Percentiles rank a stretch among this genome's conserved stretches.
Conservation (phyloP, 2,329 filamentous ascomycete genomes). For the Tolypocladium amazonense region DNA sequence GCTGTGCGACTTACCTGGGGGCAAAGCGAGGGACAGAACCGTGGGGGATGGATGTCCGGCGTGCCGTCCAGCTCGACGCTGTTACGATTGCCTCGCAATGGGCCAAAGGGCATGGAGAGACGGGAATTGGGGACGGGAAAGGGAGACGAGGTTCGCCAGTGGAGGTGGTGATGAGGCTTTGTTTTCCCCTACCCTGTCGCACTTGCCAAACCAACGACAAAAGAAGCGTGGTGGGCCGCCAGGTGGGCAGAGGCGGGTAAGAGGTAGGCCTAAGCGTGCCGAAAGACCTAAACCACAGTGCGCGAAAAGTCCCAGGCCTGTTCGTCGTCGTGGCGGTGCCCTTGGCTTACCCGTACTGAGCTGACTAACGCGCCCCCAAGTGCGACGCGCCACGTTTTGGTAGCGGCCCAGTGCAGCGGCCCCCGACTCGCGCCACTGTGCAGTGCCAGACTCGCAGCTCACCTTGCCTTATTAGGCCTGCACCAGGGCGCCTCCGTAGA, state of each 20-base stretch:
- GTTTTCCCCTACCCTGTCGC: slow-evolving; percentile 27
- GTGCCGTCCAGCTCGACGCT: slow-evolving; percentile 25
- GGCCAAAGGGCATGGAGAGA: slow-evolving; percentile 23
- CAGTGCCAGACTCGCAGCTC: not conserved
- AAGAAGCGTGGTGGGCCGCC: slow-evolving; percentile 14
- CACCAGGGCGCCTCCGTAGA: not conserved
- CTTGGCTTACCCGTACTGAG: not conserved
- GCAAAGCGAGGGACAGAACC: slow-evolving; percentile 14
- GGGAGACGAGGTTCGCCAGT: slow-evolving; percentile 14
- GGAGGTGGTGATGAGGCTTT: slow-evolving; percentile 29
- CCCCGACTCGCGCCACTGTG: not conserved
- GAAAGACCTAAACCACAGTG: slow-evolving; percentile 1
- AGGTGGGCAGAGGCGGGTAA: slow-evolving; percentile 3
- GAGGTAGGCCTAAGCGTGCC: slow-evolving; percentile 1
- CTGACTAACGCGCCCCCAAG: not conserved
- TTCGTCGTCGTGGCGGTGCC: not conserved
- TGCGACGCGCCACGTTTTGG: not conserved
- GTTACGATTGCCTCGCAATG: slow-evolving; percentile 29
- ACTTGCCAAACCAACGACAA: slow-evolving; percentile 17
- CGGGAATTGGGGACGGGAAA: slow-evolving; percentile 10
- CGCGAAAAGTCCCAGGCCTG: not conserved
- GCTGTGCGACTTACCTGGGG: slow-evolving; percentile 18
- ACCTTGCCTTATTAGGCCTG: not conserved
- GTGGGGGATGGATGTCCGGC: slow-evolving; percentile 13
- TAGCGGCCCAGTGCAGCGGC: not conserved